Evolutionary conservation across 805 yeast genomes (phyloP), one percentile per base, ranked within the genome.

Genomic region (Yarrowia alimentaria): DNA sequence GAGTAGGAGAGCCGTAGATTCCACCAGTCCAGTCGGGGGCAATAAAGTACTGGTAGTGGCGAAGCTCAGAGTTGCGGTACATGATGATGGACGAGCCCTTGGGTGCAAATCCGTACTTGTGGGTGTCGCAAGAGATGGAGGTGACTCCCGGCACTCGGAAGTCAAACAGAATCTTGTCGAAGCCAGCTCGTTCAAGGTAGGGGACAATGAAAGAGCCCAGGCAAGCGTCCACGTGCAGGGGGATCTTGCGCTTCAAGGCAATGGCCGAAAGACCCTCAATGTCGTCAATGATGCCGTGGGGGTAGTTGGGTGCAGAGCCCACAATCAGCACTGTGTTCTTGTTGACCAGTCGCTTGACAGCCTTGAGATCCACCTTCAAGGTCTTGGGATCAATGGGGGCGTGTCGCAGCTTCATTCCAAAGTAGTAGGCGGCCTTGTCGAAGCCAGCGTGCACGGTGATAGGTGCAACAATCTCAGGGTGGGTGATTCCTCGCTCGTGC

Each of bases 61-160:
- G 75, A 52, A 88, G 74, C 53, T 77, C 74, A 0, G 75, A 60
- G 55, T 75, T 68, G 38, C 97, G 77, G 67, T 93, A 93, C 95
- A 93, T 83, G 59, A 93, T 84, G 18, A 91, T 76, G 1, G 96
- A 87, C 0, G 95, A 83, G 8, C 99, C 99, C 67, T 91, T 91
- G 30, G 99, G 99, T 7, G 98, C 97, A 73, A 91, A 93, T 1
- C 98, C 99, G 63, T 91, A 91, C 67, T 91, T 91, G 72, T 91
- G 99, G n/a, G 99, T 91, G 65, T 91, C 99, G 68, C 98, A 93
- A n/a, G 96, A 86, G 53, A 91, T 91, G 2, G 97, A 89, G 0
- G 98, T 93, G n/a, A 93, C 98, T 24, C 75, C 93, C 1, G 87
- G 83, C 2, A 88, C 74, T 57, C 91, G 71, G 69, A 91, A 91